Percentiles rank a stretch among this genome's conserved stretches.
These are phyloP conservation scores for Sordariomycetes sp. DNA, from an alignment of 2,329 filamentous ascomycete genomes.

Conservation along the genomic window DNA sequence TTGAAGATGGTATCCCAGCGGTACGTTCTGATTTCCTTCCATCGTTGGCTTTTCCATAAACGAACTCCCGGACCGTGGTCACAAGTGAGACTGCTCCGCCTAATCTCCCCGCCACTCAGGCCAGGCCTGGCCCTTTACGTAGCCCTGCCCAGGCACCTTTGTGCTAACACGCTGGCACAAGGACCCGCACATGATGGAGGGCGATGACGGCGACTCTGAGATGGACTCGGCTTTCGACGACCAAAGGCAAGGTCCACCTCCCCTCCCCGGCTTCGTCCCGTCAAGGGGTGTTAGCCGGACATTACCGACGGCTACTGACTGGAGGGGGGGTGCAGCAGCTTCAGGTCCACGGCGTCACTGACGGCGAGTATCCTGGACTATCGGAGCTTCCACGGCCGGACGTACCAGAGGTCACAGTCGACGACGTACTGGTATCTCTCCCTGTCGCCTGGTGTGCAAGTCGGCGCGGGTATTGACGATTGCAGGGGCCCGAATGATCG, in stretches of 20 bases:
- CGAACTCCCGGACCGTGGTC: background rate
- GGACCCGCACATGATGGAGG: background rate
- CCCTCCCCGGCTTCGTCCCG: background rate
- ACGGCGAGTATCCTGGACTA: slow-evolving; percentile 17
- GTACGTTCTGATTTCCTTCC: background rate
- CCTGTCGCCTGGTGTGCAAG: slow-evolving; percentile 9
- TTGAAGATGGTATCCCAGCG: background rate
- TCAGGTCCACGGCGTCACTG: slow-evolving; percentile 15
- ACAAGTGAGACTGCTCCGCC: background rate
- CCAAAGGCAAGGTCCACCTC: background rate
- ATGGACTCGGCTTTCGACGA: slow-evolving; percentile 1
- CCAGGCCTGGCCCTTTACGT: too few species aligned
- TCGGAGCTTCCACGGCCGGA: slow-evolving; percentile 13
- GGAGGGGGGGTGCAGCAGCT: background rate
- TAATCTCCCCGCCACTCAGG: too few species aligned
- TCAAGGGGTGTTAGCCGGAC: background rate
- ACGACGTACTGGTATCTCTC: slow-evolving; percentile 14
- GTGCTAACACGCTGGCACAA: background rate
- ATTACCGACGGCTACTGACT: background rate
- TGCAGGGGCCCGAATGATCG: slow-evolving; percentile 14
- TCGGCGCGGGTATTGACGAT: slow-evolving; percentile 6
- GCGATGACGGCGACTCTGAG: background rate
- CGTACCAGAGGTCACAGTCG: slow-evolving; percentile 12
- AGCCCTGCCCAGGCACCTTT: background rate
- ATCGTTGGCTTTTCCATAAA: background rate